Evolutionary conservation across 208 protist species (phyloP).

Genomic region (Acanthamoeba healyi): DNA sequence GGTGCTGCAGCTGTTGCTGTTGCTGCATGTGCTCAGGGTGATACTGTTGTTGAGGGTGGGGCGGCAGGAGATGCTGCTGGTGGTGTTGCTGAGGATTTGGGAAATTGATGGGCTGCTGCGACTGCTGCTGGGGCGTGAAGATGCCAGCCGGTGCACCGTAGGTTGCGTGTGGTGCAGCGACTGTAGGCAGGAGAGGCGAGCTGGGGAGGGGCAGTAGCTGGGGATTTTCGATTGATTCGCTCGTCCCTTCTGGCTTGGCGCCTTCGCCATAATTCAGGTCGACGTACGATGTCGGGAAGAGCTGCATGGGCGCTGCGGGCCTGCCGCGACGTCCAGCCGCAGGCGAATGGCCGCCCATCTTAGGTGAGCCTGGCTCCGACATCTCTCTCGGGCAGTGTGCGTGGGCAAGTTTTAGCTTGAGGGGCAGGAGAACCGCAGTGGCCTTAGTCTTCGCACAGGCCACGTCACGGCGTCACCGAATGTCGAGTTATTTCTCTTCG

Average conservation of each 20-base stretch:
- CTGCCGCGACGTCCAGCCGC: neutral
- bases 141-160: too few species aligned
- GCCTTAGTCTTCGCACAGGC: too few species aligned
- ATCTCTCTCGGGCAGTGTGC: neutral
- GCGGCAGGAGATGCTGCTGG: neutral
- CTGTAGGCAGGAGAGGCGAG: too few species aligned
- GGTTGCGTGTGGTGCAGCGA: too few species aligned
- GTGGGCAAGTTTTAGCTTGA: too few species aligned
- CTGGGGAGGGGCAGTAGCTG: too few species aligned
- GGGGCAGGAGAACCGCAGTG: too few species aligned
- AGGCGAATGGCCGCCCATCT: neutral
- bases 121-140: too few species aligned
- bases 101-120: too few species aligned
- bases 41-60: neutral
- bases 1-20: neutral
- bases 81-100: neutral
- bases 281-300: conserved; percentile 9
- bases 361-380: neutral
- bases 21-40: neutral
- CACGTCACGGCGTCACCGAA: too few species aligned
- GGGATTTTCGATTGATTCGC: neutral
- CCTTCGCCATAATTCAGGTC: neutral
- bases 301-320: neutral
- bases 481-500: too few species aligned
- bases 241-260: neutral